These are phyloP conservation scores for Pleochaeta shiraiana DNA, from an alignment of 2,329 filamentous ascomycete genomes.

Conservation along the genomic window DNA sequence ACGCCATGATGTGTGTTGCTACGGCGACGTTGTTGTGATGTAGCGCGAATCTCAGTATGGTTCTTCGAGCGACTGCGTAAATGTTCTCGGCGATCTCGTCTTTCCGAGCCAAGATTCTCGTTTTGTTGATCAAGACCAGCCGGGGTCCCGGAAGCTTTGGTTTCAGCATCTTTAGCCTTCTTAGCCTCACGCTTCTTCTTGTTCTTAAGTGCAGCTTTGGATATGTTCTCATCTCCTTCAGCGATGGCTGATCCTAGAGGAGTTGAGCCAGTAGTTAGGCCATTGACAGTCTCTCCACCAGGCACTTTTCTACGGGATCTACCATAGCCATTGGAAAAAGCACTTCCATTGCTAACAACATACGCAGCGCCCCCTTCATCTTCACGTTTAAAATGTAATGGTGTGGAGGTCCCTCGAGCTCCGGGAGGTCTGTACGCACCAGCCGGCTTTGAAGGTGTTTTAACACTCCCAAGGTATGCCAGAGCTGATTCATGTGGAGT, in stretches of 20 bases:
- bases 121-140: slow-evolving; percentile 9
- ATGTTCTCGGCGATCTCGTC: slow-evolving; percentile 29
- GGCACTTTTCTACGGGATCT: slow-evolving; percentile 55
- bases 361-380: slow-evolving; percentile 89
- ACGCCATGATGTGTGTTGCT: slow-evolving; percentile 23
- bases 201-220: slow-evolving; percentile 78
- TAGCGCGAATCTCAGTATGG: slow-evolving; percentile 24
- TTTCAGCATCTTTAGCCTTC: slow-evolving; percentile 65
- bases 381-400: slow-evolving; percentile 90
- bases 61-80: slow-evolving; percentile 30
- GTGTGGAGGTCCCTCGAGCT: slow-evolving; percentile 70
- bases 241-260: slow-evolving; percentile 38
- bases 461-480: slow-evolving; percentile 63
- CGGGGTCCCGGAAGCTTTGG: slow-evolving; percentile 25
- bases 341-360: slow-evolving; percentile 51
- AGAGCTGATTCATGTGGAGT: slow-evolving; percentile 63
- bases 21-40: slow-evolving; percentile 27
- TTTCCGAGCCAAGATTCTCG: slow-evolving; percentile 17
- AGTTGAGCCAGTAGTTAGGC: slow-evolving; percentile 43
- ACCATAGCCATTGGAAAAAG: slow-evolving; percentile 56
- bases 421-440: slow-evolving; percentile 92
- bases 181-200: slow-evolving; percentile 97
- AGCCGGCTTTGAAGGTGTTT: slow-evolving; percentile 92
- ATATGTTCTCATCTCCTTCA: slow-evolving; percentile 44
- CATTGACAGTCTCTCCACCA: slow-evolving; percentile 54